Evolutionary conservation across 768 basidiomycete genomes (phyloP), one percentile per base, ranked within the genome.

Genomic region (Leccinum uliginosum): DNA sequence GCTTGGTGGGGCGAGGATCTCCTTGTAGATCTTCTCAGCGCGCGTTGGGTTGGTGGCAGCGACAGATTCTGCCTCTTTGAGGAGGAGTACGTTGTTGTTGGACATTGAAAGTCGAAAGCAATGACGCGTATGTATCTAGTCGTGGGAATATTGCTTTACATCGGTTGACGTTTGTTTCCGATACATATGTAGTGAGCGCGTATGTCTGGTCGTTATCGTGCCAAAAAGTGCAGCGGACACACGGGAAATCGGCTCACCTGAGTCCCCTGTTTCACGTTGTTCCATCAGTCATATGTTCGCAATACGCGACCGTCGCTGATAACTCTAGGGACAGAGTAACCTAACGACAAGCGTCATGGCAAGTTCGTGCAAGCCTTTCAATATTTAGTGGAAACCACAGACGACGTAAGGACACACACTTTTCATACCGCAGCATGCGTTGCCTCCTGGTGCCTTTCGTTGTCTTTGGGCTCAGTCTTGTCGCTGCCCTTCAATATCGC

Each of bases 21-120:
- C 77, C 61, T 84, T 84, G 75, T 91, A 93, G n/a, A 93, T 74
- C 35, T 73, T 67, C 68, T 93, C 91, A 5, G 91, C 87, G 51
- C 82, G 78, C 55, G 77, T 65, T 24, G 86, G 85, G 54, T 86
- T 74, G 4, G 77, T 70, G 1, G 73, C 61, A 10, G 75, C 70
- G 34, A 74, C 58, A 14, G 80, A 65, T 21, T 80, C 75, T 1
- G 91, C 92, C 63, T 86, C 80, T 23, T 64, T 68, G 2, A 71
- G 50, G 4, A 70, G 59, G 4, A 70, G 59, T 15, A 32, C 59
- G 45, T 64, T 49, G 58, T 65, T 68, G 54, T 45, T 65, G 30
- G 71, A 54, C 70, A 71, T 71, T 1, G 53, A 48, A 48, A 7
- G 2, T 45, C 46, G 40, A 26, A 27, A 35, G 57, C 57, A 55